phyloP scores from a whole-genome alignment of 192 early-diverging fungal genomes.

The Borealophlyctis nickersoniae region DNA sequence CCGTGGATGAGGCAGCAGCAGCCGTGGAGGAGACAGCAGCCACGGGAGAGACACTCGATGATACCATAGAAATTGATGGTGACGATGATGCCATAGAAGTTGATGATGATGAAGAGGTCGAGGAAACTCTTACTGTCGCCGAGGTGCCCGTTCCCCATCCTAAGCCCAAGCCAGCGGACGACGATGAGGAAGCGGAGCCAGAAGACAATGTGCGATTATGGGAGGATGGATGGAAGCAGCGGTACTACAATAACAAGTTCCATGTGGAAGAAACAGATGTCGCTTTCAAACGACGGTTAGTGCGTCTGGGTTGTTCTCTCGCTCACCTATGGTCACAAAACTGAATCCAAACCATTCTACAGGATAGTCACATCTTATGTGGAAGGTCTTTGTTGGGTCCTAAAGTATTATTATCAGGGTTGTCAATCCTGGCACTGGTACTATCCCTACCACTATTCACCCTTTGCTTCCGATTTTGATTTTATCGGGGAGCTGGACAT shows the following conservation, averaged over 20 bases:
- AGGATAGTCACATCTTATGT: constrained; percentile 73
- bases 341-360: not conserved
- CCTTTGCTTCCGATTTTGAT: constrained; percentile 81
- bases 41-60: constrained; percentile 35
- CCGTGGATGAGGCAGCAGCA: constrained; percentile 9
- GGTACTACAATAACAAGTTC: constrained; percentile 79
- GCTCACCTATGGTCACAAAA: constrained; percentile 11
- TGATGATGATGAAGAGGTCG: constrained; percentile 32
- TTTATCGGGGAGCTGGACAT: constrained; percentile 48
- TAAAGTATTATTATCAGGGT: constrained; percentile 95
- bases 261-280: constrained; percentile 53
- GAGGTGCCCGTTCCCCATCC: constrained; percentile 32
- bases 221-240: constrained; percentile 72
- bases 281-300: constrained; percentile 47
- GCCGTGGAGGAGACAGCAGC: constrained; percentile 31
- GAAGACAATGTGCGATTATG: constrained; percentile 67
- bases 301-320: not conserved
- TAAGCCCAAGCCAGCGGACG: constrained; percentile 27
- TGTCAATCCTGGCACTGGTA: constrained; percentile 98
- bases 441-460: constrained; percentile 97
- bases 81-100: constrained; percentile 46
- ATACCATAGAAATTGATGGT: constrained; percentile 45
- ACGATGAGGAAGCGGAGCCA: constrained; percentile 46
- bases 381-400: constrained; percentile 95
- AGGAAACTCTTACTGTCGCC: constrained; percentile 35